These are phyloP conservation scores for Eucalyptus marginata DNA, from an alignment of 345 rosid species.

Conservation along the genomic window DNA sequence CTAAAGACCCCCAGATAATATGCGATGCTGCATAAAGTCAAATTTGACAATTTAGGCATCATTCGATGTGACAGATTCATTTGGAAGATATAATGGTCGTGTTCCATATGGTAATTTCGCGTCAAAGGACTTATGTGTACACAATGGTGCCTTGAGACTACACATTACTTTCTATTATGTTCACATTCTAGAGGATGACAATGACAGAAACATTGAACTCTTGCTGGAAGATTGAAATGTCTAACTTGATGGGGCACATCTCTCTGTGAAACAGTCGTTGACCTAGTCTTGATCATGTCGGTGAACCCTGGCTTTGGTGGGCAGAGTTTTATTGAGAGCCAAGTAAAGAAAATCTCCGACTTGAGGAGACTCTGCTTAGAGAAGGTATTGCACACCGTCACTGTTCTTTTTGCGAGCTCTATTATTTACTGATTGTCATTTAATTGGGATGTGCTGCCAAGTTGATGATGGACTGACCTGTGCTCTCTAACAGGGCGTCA, in stretches of 20 bases:
- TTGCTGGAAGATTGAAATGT: neutral
- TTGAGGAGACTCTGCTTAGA: conserved; percentile 81
- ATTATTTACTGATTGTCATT: neutral
- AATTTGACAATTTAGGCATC: neutral
- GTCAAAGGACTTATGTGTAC: neutral
- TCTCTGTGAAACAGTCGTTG: conserved; percentile 44
- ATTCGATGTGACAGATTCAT: neutral
- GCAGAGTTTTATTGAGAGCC: conserved; percentile 99
- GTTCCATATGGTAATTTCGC: neutral
- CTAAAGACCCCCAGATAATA: neutral
- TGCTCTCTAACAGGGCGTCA: conserved; percentile 50
- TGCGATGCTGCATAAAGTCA: neutral
- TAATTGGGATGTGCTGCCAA: neutral
- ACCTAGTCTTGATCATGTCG: conserved; percentile 95
- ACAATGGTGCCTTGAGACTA: neutral
- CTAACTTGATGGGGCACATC: neutral
- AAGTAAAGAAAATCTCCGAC: conserved; percentile 91
- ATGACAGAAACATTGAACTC: neutral
- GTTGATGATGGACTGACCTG: neutral
- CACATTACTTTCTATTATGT: neutral
- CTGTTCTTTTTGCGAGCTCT: neutral
- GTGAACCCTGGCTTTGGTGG: conserved; percentile 99
- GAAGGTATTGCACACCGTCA: conserved; percentile 33
- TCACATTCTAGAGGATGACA: neutral
- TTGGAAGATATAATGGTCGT: neutral